Base-by-base conservation (phyloP, 352 stramenopile genomes). In the Phytophthora podocarpi region DNA sequence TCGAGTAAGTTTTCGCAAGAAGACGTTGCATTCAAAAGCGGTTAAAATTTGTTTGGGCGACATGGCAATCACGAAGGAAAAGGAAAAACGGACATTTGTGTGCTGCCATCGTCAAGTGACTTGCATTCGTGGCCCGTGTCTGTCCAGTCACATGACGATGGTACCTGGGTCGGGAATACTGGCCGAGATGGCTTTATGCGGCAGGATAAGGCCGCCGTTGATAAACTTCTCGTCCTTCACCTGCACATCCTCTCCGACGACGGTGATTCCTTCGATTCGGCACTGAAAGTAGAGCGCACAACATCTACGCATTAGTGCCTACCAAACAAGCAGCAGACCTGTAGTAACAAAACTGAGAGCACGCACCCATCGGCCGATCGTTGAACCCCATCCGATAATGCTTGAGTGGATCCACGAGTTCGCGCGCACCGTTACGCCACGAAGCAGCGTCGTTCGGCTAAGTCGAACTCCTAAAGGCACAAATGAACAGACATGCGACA, bases 221-320 rank as follows among this genome's bases (percentile, higher is more conserved):
- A 96, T 92, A 67, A 87, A 94, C 68, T 91, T 89, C 50, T 95
- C 88, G 55, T 95, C 86, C 59, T 93, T 93, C 28, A 95, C 82
- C 59, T 93, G 82, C 45, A 96, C 88, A 32, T 96, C 88, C 51
- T 96, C 88, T 16, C 88, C 88, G 12, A 96, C 79, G 18, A 96
- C 86, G 12, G 85, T 94, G 36, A 76, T 90, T 30, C 86, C 86
- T 62, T 95, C 88, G 26, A 96, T 78, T 31, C 88, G 86, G 59
- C 86, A 95, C 86, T 90, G 39, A 15, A 59, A 27, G n/a, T 31
- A 54, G n/a, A 58, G 8, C 10, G 56, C 20, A 43, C 1, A 40
- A 36, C 1, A 15, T 18, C n/a, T 13, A 40, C 10, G 15, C 13
- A 24, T 32, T 42, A 46, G 9, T 37, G 15, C 18, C 13, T 18